Evolutionary conservation across 2,329 filamentous ascomycete genomes (phyloP), one percentile per base, ranked within the genome.

Genomic region (Dissoconium aciculare): DNA sequence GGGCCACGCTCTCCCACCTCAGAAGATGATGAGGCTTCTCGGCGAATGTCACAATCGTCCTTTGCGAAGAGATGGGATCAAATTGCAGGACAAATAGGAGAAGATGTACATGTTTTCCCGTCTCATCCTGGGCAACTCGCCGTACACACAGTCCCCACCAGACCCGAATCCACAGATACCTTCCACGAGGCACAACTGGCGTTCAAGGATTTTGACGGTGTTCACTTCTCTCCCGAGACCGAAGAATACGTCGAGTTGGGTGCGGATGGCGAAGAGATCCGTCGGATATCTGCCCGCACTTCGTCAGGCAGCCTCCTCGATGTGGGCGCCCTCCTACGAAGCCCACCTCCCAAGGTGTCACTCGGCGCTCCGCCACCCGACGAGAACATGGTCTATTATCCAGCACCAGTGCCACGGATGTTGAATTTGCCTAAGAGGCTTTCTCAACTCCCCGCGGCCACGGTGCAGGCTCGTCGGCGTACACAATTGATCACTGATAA

Each of bases 361-460:
- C 35, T 11, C n/a, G 23, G 24, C 11, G 65, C 75, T 47, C 71
- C 71, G 2, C 62, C 66, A 15, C 76, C 76, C 2, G 77, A 73
- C 4, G 73, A 87, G 42, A 65, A 75, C 44, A 93, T 95, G 81
- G 72, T 93, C 6, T 95, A 78, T 56, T 98, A 98, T 53, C 89
- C 89, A 10, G 89, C 89, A 3, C 85, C 83, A 1, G 89, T 98
- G 3, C 89, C 89, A 3, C 76, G 79, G 39, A 85, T 92, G 75
- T 67, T 98, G 34, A 95, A 93, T 46, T 61, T 98, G 9, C 89
- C 89, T 1, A 83, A 84, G 26, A 80, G 83, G 45, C 60, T 95
- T 30, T 92, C 85, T 1, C 80, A 76, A 45, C 67, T 74, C 31
- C 73, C 78, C 5, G 69, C 77, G 31, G 59, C 69, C 3, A 58